Percentiles rank a stretch among this genome's conserved stretches.
phyloP scores from a whole-genome alignment of 306 rosid species.

The Begonia fuchsioides region DNA sequence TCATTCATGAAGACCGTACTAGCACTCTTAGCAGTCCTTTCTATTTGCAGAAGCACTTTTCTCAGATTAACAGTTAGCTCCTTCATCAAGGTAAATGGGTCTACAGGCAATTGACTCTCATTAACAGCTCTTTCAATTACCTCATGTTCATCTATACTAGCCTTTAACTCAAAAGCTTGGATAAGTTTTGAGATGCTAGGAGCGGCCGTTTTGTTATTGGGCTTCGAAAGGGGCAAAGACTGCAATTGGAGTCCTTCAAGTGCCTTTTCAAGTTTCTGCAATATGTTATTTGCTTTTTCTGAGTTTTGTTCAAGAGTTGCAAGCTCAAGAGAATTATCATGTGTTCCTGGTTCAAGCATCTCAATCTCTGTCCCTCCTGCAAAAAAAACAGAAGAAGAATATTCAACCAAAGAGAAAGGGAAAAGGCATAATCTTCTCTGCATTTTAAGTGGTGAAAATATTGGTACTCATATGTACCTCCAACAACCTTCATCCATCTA shows the following conservation, averaged over 20 bases:
- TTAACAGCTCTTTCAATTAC: constrained; percentile 18
- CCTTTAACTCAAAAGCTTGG: constrained; percentile 73
- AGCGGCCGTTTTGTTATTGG: constrained; percentile 30
- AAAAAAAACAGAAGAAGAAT: constrained; percentile 13
- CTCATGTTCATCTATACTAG: constrained; percentile 43
- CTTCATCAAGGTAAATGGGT: constrained; percentile 28
- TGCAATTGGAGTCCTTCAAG: constrained; percentile 29
- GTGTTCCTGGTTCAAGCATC: constrained; percentile 28
- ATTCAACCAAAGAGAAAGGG: constrained; percentile 4
- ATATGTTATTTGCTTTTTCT: constrained; percentile 42
- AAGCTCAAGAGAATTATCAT: constrained; percentile 39
- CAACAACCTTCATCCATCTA: constrained; percentile 19
- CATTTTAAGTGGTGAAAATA: constrained; percentile 16
- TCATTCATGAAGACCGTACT: constrained; percentile 42
- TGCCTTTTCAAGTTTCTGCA: constrained; percentile 54
- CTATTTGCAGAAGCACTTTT: constrained; percentile 39
- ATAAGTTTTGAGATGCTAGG: constrained; percentile 68
- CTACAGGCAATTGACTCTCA: constrained; percentile 24
- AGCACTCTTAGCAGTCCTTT: constrained; percentile 38
- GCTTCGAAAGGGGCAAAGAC: constrained; percentile 24
- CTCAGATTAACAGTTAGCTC: constrained; percentile 45
- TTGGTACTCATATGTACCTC: constrained; percentile 17
- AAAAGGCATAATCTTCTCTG: constrained; percentile 20
- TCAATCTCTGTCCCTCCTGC: constrained; percentile 13
- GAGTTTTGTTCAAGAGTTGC: constrained; percentile 27